Evolutionary conservation across 495 filamentous ascomycete species (phyloP), one percentile per base, ranked within the genome.

Genomic region (Talaromyces trachyspermus): DNA sequence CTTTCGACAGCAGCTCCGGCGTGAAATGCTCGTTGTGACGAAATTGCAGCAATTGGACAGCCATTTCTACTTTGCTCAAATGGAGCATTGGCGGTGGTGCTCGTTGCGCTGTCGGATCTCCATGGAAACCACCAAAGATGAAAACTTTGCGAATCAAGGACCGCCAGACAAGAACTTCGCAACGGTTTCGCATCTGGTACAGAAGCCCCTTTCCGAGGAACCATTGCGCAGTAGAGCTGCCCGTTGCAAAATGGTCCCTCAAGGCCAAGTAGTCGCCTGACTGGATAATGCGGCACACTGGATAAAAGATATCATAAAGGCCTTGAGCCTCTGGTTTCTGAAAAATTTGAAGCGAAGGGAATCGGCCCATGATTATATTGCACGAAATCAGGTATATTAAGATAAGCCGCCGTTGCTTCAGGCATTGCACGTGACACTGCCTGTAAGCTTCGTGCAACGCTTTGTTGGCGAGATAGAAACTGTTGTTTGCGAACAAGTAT

Each of bases 291-390:
- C 61, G 58, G 57, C 83, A 84, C 11, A 96, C 60, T 2, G 89
- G 89, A 5, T 76, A 51, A 64, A 95, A 98, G 35, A 80, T 79
- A 15, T 81, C 72, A 2, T 68, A 71, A n/a, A 96, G 69, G 0
- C 78, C 78, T 15, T 68, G 63, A 5, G 87, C 80, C 68, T 95
- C 92, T 0, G 84, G 83, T 1, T 84, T 76, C 37, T 72, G 63
- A 19, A 91, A 71, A 7, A 96, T 70, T 17, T 61, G 46, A 10
- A 61, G 51, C 0, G 84, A 82, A 0, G 92, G 91, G 54, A 95
- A 92, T 27, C 87, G 84, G 8, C 89, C 92, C 39, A 94, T 74
- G 27, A 95, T 77, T 4, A 95, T 77, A 55, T 90, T 95, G 49
- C 82, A 76, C 0, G 89, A 74, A 42, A 95, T 83, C 36, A 95